These are phyloP conservation scores for Coleophoma crateriformis DNA, from an alignment of 2,329 filamentous ascomycete species.

Conservation along the genomic window DNA sequence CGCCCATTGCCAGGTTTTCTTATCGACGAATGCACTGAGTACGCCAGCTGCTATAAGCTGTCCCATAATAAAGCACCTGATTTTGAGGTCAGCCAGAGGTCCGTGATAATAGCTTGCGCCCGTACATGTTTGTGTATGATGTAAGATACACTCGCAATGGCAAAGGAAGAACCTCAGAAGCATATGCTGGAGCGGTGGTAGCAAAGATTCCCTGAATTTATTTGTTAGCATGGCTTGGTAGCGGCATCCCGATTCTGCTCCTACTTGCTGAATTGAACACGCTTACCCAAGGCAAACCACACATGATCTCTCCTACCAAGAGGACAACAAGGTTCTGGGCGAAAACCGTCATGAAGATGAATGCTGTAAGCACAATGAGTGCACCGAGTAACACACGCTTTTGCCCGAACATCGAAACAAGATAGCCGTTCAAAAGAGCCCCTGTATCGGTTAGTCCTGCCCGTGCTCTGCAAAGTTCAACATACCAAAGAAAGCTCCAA, in stretches of 20 bases:
- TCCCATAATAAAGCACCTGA: conserved; percentile 23
- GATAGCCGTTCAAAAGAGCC: conserved; percentile 38
- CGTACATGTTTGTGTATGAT: conserved; percentile 33
- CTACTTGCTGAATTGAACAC: neutral
- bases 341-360: conserved; percentile 41
- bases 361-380: conserved; percentile 34
- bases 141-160: conserved; percentile 36
- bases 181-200: conserved; percentile 36
- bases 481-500: conserved; percentile 5
- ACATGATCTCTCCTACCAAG: conserved; percentile 39
- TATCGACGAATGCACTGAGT: conserved; percentile 33
- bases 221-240: too few species aligned
- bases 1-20: conserved; percentile 35
- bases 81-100: neutral
- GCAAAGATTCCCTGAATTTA: conserved; percentile 28
- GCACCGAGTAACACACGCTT: conserved; percentile 38
- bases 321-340: conserved; percentile 37
- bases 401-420: conserved; percentile 41
- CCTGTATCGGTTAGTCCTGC: neutral
- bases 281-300: conserved; percentile 42
- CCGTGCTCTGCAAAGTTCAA: neutral
- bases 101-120: neutral
- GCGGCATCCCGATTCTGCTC: too few species aligned
- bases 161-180: conserved; percentile 37
- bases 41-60: conserved; percentile 41